Evolutionary conservation across 1,284 basidiomycete species (phyloP).

Genomic region (Baeospora myosura): DNA sequence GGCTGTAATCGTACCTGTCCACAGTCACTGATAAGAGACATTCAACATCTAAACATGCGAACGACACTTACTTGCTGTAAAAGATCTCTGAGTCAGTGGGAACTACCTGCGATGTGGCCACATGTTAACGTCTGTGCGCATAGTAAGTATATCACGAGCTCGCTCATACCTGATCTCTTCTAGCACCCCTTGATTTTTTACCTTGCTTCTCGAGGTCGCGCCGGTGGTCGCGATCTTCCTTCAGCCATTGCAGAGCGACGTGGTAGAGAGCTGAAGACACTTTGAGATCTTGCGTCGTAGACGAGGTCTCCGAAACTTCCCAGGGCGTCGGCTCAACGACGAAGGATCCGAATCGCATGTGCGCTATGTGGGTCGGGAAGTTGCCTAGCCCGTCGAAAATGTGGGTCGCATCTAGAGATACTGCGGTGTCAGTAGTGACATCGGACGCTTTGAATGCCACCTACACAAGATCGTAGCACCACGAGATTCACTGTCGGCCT

Average conservation of each 20-base stretch:
- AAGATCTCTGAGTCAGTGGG: slow-evolving; percentile 82
- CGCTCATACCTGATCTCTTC: slow-evolving; percentile 51
- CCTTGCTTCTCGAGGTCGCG: slow-evolving; percentile 53
- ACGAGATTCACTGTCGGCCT: slow-evolving; percentile 73
- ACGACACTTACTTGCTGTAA: slow-evolving; percentile 68
- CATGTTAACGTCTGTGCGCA: neutral
- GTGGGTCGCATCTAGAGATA: slow-evolving; percentile 79
- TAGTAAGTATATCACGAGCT: slow-evolving; percentile 5
- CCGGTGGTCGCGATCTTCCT: slow-evolving; percentile 68
- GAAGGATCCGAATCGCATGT: slow-evolving; percentile 79
- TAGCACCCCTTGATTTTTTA: slow-evolving; percentile 65
- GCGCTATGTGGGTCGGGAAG: slow-evolving; percentile 87
- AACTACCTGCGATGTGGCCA: slow-evolving; percentile 28
- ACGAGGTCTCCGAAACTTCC: slow-evolving; percentile 26
- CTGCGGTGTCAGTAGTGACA: slow-evolving; percentile 1
- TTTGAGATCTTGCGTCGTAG: slow-evolving; percentile 9
- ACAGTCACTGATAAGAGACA: neutral
- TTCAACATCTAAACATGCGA: slow-evolving; percentile 2
- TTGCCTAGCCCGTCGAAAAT: slow-evolving; percentile 86
- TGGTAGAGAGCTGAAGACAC: slow-evolving; percentile 49
- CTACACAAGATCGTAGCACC: slow-evolving; percentile 87
- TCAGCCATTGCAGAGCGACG: slow-evolving; percentile 79
- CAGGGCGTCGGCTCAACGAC: slow-evolving; percentile 62
- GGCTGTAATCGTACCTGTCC: slow-evolving; percentile 64
- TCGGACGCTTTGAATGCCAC: slow-evolving; percentile 22